A percentile compares a stretch with the other conserved stretches of the same genome.
Conservation (phyloP, 129 eudicot species). For the Smallanthus sonchifolius region DNA sequence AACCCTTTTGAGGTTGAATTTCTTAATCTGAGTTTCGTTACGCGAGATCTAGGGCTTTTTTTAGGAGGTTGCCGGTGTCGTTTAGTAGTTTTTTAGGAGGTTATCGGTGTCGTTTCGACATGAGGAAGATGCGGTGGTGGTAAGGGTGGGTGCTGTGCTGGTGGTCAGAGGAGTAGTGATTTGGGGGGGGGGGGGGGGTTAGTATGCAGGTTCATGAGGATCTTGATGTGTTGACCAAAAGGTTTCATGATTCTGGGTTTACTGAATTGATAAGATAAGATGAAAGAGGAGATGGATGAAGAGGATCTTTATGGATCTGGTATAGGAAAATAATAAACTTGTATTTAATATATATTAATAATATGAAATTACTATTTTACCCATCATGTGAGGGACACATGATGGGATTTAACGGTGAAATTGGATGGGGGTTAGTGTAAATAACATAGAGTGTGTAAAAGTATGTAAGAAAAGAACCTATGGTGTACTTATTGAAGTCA, state of each 20-base stretch:
- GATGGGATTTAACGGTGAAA: no score
- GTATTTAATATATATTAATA: no score
- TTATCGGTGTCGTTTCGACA: slow-evolving; percentile 55
- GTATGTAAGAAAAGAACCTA: no score
- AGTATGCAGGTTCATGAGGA: slow-evolving; percentile 57
- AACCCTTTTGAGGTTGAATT: slow-evolving; percentile 74
- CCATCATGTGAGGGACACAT: no score
- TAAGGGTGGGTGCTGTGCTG: slow-evolving; percentile 26
- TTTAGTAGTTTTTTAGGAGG: slow-evolving; percentile 58
- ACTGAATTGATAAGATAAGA: slow-evolving; percentile 42
- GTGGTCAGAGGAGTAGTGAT: slow-evolving; percentile 26
- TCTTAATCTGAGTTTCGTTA: slow-evolving; percentile 43
- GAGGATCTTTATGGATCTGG: slow-evolving; percentile 53
- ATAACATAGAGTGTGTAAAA: no score
- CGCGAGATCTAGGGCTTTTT: slow-evolving; percentile 51
- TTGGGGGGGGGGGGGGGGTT: no score
- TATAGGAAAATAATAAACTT: no score
- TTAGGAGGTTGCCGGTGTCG: slow-evolving; percentile 56
- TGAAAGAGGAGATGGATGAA: slow-evolving; percentile 37
- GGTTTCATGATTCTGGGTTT: slow-evolving; percentile 52
- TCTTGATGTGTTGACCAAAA: slow-evolving; percentile 57
- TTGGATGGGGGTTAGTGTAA: no score
- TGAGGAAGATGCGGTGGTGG: slow-evolving; percentile 33
- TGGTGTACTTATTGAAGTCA: no score
- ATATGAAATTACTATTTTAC: no score